Conservation (phyloP, 129 eudicot genomes). For the Tagetes erecta region DNA sequence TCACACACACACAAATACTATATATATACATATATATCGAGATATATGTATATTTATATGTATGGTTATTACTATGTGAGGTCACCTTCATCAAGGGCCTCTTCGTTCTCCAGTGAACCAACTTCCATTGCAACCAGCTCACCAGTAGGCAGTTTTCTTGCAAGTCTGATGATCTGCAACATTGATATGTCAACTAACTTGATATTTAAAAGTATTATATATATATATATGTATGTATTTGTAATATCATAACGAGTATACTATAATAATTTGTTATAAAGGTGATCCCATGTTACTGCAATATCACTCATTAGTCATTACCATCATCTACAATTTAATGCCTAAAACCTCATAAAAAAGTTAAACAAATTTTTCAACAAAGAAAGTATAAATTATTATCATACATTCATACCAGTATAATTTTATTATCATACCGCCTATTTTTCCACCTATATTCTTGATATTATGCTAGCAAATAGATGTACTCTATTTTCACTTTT, state of each 20-base stretch:
- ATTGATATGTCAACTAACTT: conserved; percentile 16
- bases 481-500: background rate
- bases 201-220: background rate
- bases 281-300: background rate
- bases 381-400: background rate
- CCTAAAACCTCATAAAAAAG: background rate
- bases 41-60: conserved; percentile 21
- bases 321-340: background rate
- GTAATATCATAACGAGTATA: background rate
- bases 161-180: conserved; percentile 77
- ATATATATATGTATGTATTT: background rate
- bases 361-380: background rate
- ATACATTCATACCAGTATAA: too few relatives aligned
- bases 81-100: conserved; percentile 79
- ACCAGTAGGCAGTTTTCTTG: conserved; percentile 90
- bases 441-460: background rate
- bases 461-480: background rate
- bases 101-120: conserved; percentile 50
- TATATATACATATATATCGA: background rate
- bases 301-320: background rate
- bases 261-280: background rate
- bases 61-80: conserved; percentile 54
- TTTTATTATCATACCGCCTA: background rate
- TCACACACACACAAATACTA: conserved; percentile 17
- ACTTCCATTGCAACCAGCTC: conserved; percentile 56